Evolutionary conservation across 1,284 basidiomycete genomes (phyloP), one percentile per base, ranked within the genome.

Genomic region (Marasmius sp.): DNA sequence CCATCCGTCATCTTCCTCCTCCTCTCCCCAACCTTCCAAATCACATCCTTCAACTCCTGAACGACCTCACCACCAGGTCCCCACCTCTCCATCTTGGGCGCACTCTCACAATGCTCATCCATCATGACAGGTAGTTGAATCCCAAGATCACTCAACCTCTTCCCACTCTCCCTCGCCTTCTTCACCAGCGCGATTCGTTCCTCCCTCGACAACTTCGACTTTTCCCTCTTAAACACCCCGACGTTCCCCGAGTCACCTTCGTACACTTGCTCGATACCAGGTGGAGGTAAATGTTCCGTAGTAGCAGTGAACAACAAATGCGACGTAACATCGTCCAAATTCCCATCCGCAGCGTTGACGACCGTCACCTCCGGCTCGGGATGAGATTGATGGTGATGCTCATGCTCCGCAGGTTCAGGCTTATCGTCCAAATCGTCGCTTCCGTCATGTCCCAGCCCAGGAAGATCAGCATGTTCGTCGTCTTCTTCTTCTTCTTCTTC

Each of bases 11-110:
- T 78, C 72, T 79, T 81, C 64, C 88, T 75, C 69, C 86, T 78
- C 70, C 80, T 79, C 74, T 92, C 88, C 22, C 89, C 83, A 6
- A 93, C 91, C 69, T 91, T 88, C 86, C 88, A 91, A 36, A 93
- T 93, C 14, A 93, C 91, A 68, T 91, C 89, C 72, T 89, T 91
- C 66, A 93, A 76, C 74, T 93, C 91, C 69, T 91, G 86, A 8
- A 93, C 90, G 39, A 93, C 90, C 63, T 93, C 91, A 1, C 85
- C 87, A 11, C 86, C 85, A 10, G 89, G 91, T 0, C 88, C 90
- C 87, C 88, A 89, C 58, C 77, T 76, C 69, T 85, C 84, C 47
- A 51, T 58, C 41, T 65, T 62, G 27, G 64, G 64, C 58, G 60
- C 20, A 39, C 56, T 62, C 60, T 54, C 59, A 22, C 51, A 59